Evolutionary conservation across 202 grass and related monocot species (phyloP).

Genomic region (Zoysia matrella): DNA sequence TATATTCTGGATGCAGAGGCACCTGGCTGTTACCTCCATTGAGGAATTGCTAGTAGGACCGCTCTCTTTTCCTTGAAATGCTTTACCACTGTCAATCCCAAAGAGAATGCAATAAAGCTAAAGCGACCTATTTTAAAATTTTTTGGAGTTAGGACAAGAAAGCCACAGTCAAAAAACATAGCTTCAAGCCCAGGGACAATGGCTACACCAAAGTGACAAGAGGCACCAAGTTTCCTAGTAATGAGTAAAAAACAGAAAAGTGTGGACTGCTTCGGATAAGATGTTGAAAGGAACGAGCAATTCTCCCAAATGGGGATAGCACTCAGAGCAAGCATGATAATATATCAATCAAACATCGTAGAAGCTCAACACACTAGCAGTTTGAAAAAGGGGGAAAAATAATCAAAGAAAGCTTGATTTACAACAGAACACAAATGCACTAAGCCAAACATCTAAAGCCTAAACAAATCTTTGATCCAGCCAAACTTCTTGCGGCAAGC

Average conservation of each 20-base stretch:
- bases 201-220: constrained; percentile 22
- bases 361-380: neutral
- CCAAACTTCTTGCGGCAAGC: constrained; percentile 7
- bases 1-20: too few relatives aligned
- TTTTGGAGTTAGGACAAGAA: constrained; percentile 29
- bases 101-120: too few relatives aligned
- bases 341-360: constrained; percentile 27
- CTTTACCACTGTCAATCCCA: too few relatives aligned
- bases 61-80: too few relatives aligned
- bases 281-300: neutral
- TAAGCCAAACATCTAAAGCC: constrained; percentile 27
- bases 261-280: constrained; percentile 2
- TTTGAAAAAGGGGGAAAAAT: neutral
- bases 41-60: too few relatives aligned
- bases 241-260: neutral
- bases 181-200: neutral
- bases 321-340: constrained; percentile 28
- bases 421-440: neutral
- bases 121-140: too few relatives aligned
- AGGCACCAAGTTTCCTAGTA: neutral
- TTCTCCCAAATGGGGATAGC: constrained; percentile 38
- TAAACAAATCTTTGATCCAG: constrained; percentile 30
- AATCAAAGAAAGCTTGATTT: neutral
- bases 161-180: constrained; percentile 23
- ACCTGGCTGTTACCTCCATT: too few relatives aligned